Base-by-base conservation (phyloP, 2,329 filamentous ascomycete species). In the Elsinoe perseae region DNA sequence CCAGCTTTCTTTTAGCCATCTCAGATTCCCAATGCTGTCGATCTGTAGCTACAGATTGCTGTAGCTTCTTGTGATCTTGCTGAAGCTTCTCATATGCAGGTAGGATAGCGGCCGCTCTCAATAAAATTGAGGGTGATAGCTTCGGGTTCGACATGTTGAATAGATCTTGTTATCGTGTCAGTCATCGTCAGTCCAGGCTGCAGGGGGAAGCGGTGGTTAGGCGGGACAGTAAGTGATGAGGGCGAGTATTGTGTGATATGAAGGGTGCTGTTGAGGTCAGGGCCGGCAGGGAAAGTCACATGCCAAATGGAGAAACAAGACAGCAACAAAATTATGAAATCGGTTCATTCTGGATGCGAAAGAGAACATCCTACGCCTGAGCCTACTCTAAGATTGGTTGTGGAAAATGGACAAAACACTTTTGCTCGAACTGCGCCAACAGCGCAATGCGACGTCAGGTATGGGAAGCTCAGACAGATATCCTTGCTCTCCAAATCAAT, bases 341-440 rank as follows among this genome's bases (percentile, higher is more conserved):
- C 48, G 48, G 53, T 56, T 48, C 53, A 56, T 56, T 56, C 53
- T 56, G 38, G 28, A 46, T 48, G 40, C 40, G 53, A 48, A 56
- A 36, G 27, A 44, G 34, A 48, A 56, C 53, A 56, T 56, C 38
- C 53, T 56, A 42, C 53, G 53, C 53, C 53, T 44, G 38, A 56
- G 42, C 53, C 53, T 56, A 56, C 43, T 56, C 53, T 56, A 56
- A 56, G 4, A 20, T 23, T 12, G 25, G 28, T 9, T 18, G n/a
- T n/a, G 23, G 34, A 46, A 42, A 56, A 56, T 36, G 53, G 40
- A 56, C 30, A 56, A 48, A 56, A 44, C 53, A 56, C 53, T 56
- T 56, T 56, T 56, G 40, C 53, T 59, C 52, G 58, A 57, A 59
- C 58, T 61, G 59, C 60, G 62, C 61, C 61, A 60, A 63, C 48